Evolutionary conservation across 257 asterid species (phyloP), one percentile per base, ranked within the genome.

Genomic region (Cruciata laevipes): DNA sequence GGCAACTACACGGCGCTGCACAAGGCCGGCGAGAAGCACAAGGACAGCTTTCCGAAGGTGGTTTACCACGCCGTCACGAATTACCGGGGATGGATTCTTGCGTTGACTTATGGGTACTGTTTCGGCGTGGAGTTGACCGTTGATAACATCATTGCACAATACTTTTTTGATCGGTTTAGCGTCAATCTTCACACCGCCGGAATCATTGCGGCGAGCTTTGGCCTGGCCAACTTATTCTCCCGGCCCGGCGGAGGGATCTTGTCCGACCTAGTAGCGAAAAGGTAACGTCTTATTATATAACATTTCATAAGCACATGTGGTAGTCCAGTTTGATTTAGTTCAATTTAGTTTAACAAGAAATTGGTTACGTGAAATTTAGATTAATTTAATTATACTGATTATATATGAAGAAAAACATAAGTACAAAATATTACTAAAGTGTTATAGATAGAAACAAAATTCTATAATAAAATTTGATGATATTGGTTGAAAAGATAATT

Each of bases 61-160:
- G 6, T 90, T 0, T 47, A 73, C 35, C 75, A 78, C 44, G 97
- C 80, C 0, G 25, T 78, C 2, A 64, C 81, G 0, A 92, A 92
- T 47, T 89, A 89, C 78, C 77, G 98, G 63, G 94, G 94, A 0
- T 93, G 97, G 95, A 80, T 93, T 5, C 55, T 93, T 72, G 91
- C 95, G 4, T 11, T 93, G 66, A 86, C 96, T 1, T 93, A 93
- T 42, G 97, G 97, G 0, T 90, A 86, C 63, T 90, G 94, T 75
- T 89, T 90, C 49, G 97, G 98, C 0, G 96, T 93, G 0, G 97
- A 93, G 73, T 82, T 93, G 0, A 82, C 91, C 0, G 83, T 90
- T 5, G 96, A 93, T 62, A 93, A 93, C 68, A 90, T 93, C 0
- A 84, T 90, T 3, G 97, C 96, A 0, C 95, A 93, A 78, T 90